phyloP scores from a whole-genome alignment of 2,329 filamentous ascomycete genomes.

The Hypoxylon sp. region DNA sequence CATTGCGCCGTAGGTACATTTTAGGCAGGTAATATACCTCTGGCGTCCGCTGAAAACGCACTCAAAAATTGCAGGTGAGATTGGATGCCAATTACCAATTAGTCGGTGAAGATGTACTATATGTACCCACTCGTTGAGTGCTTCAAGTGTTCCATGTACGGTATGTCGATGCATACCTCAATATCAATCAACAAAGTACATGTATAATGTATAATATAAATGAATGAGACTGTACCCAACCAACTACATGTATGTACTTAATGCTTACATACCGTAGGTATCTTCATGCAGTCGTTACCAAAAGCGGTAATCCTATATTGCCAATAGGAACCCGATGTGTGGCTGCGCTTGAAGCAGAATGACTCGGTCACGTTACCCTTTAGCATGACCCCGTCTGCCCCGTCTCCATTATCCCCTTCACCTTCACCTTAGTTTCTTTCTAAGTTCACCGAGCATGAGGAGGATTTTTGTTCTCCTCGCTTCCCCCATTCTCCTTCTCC shows the following conservation, averaged over 20 bases:
- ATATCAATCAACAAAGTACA: background rate
- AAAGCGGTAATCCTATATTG: slow-evolving; percentile 29
- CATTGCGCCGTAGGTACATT: slow-evolving; percentile 8
- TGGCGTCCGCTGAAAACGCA: background rate
- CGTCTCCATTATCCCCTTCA: background rate
- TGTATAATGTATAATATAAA: background rate
- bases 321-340: slow-evolving; percentile 30
- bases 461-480: slow-evolving; percentile 12
- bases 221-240: background rate
- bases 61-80: slow-evolving; percentile 4
- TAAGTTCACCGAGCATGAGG: slow-evolving; percentile 35
- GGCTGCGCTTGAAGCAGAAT: slow-evolving; percentile 36
- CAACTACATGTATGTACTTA: no score
- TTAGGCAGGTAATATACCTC: slow-evolving; percentile 27
- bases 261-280: background rate
- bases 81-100: slow-evolving; percentile 4
- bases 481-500: slow-evolving; percentile 26
- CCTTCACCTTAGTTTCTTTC: slow-evolving; percentile 28
- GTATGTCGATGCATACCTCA: background rate
- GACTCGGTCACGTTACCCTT: slow-evolving; percentile 41
- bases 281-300: slow-evolving; percentile 29
- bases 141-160: background rate
- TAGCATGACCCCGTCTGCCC: slow-evolving; percentile 32
- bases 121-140: background rate
- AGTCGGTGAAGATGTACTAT: slow-evolving; percentile 22